phyloP scores from a whole-genome alignment of 2,329 filamentous ascomycete genomes.

The Phaeosphaeriaceae sp. region DNA sequence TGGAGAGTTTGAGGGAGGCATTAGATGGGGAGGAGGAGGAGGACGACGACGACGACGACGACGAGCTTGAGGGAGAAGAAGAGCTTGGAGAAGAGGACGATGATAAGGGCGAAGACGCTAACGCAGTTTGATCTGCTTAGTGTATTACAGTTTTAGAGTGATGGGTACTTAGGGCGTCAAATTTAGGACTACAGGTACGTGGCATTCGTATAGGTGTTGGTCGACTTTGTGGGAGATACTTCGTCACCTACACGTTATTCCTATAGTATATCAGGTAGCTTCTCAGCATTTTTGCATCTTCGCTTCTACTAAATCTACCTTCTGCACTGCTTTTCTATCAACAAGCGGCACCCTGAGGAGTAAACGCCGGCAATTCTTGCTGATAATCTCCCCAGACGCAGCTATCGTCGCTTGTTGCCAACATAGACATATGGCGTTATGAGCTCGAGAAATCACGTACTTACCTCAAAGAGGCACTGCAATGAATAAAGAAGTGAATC shows the following conservation, averaged over 20 bases:
- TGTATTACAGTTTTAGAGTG: not conserved
- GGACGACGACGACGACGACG: conserved; percentile 1
- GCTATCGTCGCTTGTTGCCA: no score
- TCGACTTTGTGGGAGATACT: not conserved
- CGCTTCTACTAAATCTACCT: no score
- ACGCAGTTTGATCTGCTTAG: not conserved
- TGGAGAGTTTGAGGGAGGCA: conserved; percentile 24
- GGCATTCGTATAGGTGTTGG: not conserved
- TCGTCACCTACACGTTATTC: not conserved
- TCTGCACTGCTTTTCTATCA: no score
- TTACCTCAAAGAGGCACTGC: no score
- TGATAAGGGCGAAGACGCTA: not conserved
- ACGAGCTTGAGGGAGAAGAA: not conserved
- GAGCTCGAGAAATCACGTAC: no score
- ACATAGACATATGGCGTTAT: no score
- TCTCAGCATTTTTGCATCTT: not conserved
- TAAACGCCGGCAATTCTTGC: no score
- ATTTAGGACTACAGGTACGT: not conserved
- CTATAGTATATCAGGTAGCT: not conserved
- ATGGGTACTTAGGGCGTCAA: not conserved
- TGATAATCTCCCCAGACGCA: no score
- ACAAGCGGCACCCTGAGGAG: no score
- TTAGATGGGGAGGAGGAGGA: conserved; percentile 35
- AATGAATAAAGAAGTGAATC: no score
- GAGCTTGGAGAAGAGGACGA: not conserved